A percentile compares a stretch with the other conserved stretches of the same genome.
Conservation (phyloP, 495 filamentous ascomycete species). For the Glonium stellatum region DNA sequence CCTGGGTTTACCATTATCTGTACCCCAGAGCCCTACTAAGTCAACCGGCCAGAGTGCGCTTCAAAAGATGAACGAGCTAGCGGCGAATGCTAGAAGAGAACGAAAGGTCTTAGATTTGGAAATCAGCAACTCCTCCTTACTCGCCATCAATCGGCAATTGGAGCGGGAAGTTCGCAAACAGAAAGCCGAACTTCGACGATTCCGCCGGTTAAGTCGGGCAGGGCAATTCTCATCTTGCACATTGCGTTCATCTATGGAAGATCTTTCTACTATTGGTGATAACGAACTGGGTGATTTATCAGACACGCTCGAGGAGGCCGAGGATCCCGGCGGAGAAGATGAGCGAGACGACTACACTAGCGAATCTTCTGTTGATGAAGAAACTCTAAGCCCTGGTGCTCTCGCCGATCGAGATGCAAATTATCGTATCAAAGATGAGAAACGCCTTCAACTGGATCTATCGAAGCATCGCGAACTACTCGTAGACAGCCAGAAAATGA, state of each 20-base stretch:
- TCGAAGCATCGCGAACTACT: constrained; percentile 82
- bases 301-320: constrained; percentile 40
- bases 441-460: constrained; percentile 71
- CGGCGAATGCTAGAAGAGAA: constrained; percentile 79
- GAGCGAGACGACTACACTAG: constrained; percentile 21
- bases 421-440: constrained; percentile 56
- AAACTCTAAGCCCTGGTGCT: constrained; percentile 40
- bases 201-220: constrained; percentile 68
- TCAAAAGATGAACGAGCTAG: constrained; percentile 58
- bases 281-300: constrained; percentile 32
- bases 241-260: constrained; percentile 1
- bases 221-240: constrained; percentile 56
- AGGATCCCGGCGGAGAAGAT: constrained; percentile 36
- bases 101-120: constrained; percentile 96
- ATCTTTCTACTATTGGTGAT: constrained; percentile 13
- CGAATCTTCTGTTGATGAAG: constrained; percentile 25
- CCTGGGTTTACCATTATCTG: constrained; percentile 24
- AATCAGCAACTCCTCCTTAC: constrained; percentile 90
- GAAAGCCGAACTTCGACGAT: constrained; percentile 77
- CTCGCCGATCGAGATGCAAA: constrained; percentile 42
- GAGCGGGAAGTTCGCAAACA: constrained; percentile 90
- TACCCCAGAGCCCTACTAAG: constrained; percentile 46
- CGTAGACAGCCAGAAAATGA: constrained; percentile 84
- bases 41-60: constrained; percentile 23
- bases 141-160: constrained; percentile 92